Conservation (phyloP, 495 filamentous ascomycete species). For the Delitschia confertaspora region DNA sequence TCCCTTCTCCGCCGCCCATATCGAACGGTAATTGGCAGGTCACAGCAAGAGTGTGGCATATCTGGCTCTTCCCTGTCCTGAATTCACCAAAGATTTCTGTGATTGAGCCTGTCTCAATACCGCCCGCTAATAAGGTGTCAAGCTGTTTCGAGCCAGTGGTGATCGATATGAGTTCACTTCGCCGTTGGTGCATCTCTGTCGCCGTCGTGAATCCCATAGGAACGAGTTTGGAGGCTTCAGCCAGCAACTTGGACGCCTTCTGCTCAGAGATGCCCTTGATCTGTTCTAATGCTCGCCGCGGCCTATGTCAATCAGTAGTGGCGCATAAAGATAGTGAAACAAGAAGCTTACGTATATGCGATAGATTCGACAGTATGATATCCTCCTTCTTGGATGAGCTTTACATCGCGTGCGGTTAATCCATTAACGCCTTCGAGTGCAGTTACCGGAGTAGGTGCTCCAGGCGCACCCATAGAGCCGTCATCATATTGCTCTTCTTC, state of each 20-base stretch:
- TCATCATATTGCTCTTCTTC: slow-evolving; percentile 58
- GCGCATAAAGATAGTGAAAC: not conserved
- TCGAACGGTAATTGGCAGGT: slow-evolving; percentile 97
- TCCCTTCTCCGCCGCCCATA: slow-evolving; percentile 97
- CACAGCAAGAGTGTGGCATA: slow-evolving; percentile 96
- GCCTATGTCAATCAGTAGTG: slow-evolving; percentile 38
- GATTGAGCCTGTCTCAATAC: slow-evolving; percentile 92
- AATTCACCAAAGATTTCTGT: slow-evolving; percentile 99
- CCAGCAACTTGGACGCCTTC: slow-evolving; percentile 88
- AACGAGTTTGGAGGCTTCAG: slow-evolving; percentile 89
- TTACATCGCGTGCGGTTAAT: slow-evolving; percentile 87
- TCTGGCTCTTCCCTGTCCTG: slow-evolving; percentile 93
- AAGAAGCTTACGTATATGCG: slow-evolving; percentile 63
- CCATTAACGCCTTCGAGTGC: slow-evolving; percentile 83
- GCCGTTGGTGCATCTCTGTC: slow-evolving; percentile 97
- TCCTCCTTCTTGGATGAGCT: slow-evolving; percentile 82
- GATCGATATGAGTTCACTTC: slow-evolving; percentile 93
- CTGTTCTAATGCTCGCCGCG: slow-evolving; percentile 73
- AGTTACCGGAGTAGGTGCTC: slow-evolving; percentile 83
- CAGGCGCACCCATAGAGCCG: slow-evolving; percentile 62
- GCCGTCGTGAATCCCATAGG: slow-evolving; percentile 98
- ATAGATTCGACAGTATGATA: slow-evolving; percentile 92
- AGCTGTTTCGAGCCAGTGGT: slow-evolving; percentile 96
- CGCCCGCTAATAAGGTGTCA: slow-evolving; percentile 88
- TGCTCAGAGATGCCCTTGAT: slow-evolving; percentile 97